These are phyloP conservation scores for Malassezia pachydermatis DNA, from an alignment of 1,284 basidiomycete genomes.

Conservation along the genomic window DNA sequence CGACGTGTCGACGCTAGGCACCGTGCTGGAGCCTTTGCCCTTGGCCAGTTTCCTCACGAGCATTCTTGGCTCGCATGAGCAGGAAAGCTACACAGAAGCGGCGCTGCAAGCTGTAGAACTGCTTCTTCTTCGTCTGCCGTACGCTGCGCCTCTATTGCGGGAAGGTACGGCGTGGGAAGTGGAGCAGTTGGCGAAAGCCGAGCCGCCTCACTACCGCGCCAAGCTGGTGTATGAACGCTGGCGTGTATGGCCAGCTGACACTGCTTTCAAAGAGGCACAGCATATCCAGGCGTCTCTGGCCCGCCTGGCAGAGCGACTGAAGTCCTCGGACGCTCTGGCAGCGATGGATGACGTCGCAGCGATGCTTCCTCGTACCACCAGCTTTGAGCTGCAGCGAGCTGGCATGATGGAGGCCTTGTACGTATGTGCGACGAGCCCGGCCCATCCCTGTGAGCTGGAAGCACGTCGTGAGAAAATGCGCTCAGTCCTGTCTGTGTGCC, in stretches of 20 bases:
- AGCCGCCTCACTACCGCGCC: conserved; percentile 19
- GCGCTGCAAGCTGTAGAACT: conserved; percentile 47
- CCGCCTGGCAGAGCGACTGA: conserved; percentile 51
- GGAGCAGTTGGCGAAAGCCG: conserved; percentile 35
- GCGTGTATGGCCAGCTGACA: conserved; percentile 19
- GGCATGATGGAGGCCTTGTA: conserved; percentile 81
- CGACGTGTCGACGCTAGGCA: conserved; percentile 28
- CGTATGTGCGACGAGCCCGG: conserved; percentile 61
- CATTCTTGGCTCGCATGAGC: conserved; percentile 37
- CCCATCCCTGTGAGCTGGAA: not conserved
- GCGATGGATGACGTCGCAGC: conserved; percentile 63
- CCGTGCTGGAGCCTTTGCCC: conserved; percentile 35
- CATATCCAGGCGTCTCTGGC: conserved; percentile 3
- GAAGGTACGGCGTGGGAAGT: conserved; percentile 46
- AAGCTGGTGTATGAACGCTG: conserved; percentile 41
- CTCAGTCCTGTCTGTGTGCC: conserved; percentile 19
- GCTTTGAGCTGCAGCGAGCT: conserved; percentile 88
- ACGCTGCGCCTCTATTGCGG: conserved; percentile 32
- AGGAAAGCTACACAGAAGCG: conserved; percentile 25
- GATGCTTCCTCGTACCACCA: conserved; percentile 65
- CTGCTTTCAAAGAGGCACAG: not conserved
- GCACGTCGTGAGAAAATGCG: conserved; percentile 5
- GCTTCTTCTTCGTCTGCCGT: conserved; percentile 36
- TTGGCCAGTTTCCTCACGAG: conserved; percentile 41
- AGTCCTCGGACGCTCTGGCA: conserved; percentile 2